Base-by-base conservation (phyloP, 371 early-diverging fungal genomes). In the Syncephalastrum monosporum region DNA sequence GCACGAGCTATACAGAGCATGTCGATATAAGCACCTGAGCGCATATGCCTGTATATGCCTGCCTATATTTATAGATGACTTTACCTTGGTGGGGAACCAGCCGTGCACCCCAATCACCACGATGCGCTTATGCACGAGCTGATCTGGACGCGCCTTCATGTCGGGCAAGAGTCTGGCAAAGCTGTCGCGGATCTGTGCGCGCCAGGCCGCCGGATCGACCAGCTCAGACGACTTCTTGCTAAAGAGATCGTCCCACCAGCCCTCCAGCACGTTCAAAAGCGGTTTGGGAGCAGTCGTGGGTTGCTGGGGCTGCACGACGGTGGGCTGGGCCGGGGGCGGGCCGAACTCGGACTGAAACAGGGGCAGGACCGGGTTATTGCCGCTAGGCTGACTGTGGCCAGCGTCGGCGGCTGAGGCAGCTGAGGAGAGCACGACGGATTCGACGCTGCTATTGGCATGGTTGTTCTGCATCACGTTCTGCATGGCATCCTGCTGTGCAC, bases 41-140 rank as follows among this genome's bases (percentile, higher is more conserved):
- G 19, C 10, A 29, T 52, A 13, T 12, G 13, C 25, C 19, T 19
- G 41, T n/a, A 29, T 52, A 13, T 12, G 13, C 25, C 19, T 19
- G 41, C n/a, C 25, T 15, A 16, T 54, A 16, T 3, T 14, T 46
- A 14, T 5, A 29, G 62, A 25, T n/a, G 19, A 17, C 33, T 38
- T 23, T 66, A 76, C 57, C 67, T 72, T 76, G 61, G 65, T 69
- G 3, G 95, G 95, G 66, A 91, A 94, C 95, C 95, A 95, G 0
- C 95, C 96, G 58, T 95, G 96, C 2, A 95, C 79, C 8, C 92
- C 92, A 25, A 91, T 60, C 12, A 91, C 72, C 0, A 75, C 86
- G 15, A 90, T 63, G 12, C n/a, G 21, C 42, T 52, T 52, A 21
- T 17, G 52, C 13, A 52, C n/a, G 42, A 41, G 52, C 12, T 14